Percentiles rank a stretch among this genome's conserved stretches.
phyloP scores from a whole-genome alignment of 768 basidiomycete genomes.

The Leccinum uliginosum region DNA sequence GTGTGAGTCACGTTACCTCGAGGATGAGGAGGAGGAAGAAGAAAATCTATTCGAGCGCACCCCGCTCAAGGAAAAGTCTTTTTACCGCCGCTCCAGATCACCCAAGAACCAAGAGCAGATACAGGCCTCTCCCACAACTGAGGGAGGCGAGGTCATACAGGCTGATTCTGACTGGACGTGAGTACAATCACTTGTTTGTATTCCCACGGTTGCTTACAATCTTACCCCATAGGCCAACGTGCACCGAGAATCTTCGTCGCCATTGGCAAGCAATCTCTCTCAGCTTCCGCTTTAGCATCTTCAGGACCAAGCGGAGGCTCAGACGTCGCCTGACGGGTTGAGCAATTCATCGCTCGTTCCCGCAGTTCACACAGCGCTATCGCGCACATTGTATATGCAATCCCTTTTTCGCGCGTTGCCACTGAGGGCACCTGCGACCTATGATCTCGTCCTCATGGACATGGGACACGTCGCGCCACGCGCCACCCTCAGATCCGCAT shows the following conservation, averaged over 20 bases:
- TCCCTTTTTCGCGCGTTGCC: conserved; percentile 21
- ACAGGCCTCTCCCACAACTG: not conserved
- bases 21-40: conserved; percentile 27
- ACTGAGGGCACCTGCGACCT: conserved; percentile 20
- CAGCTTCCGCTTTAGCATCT: conserved; percentile 53
- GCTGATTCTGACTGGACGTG: conserved; percentile 32
- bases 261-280: conserved; percentile 62
- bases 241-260: conserved; percentile 46
- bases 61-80: conserved; percentile 27
- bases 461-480: conserved; percentile 25
- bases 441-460: conserved; percentile 17
- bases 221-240: conserved; percentile 46
- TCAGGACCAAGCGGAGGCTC: conserved; percentile 44
- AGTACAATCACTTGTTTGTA: conserved; percentile 8
- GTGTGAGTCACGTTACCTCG: conserved; percentile 25
- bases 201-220: not conserved
- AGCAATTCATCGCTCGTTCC: conserved; percentile 6
- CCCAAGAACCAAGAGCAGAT: conserved; percentile 22
- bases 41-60: conserved; percentile 13
- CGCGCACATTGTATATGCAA: conserved; percentile 23
- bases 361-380: conserved; percentile 9
- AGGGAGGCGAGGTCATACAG: conserved; percentile 10
- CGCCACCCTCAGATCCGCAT: conserved; percentile 19
- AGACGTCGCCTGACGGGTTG: conserved; percentile 27
- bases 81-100: conserved; percentile 17